These are phyloP conservation scores for Aspergillus incahuasiensis DNA, from an alignment of 495 filamentous ascomycete species.

Conservation along the genomic window DNA sequence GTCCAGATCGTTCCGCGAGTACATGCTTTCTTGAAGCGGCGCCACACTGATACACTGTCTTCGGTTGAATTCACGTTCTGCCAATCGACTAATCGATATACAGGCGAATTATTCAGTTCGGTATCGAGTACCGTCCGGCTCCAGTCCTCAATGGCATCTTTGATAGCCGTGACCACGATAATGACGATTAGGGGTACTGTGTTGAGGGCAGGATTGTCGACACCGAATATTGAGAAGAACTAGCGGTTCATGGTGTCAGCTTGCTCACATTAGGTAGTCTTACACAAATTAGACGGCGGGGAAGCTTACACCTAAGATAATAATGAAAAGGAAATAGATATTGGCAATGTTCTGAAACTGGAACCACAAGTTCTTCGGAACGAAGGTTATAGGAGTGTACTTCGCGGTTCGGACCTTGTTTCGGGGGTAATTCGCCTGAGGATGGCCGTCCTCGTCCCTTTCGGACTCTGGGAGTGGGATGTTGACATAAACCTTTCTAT, in stretches of 20 bases:
- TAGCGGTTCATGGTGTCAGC: constrained; percentile 32
- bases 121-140: constrained; percentile 87
- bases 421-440: constrained; percentile 63
- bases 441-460: constrained; percentile 77
- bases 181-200: constrained; percentile 93
- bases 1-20: constrained; percentile 55
- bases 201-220: constrained; percentile 82
- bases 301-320: constrained; percentile 76
- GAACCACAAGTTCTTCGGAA: constrained; percentile 96
- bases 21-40: constrained; percentile 85
- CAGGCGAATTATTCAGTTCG: constrained; percentile 92
- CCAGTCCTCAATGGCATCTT: constrained; percentile 98
- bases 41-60: constrained; percentile 82
- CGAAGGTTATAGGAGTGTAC: constrained; percentile 90
- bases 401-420: constrained; percentile 99
- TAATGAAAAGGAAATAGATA: constrained; percentile 94
- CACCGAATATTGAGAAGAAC: constrained; percentile 96
- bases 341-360: constrained; percentile 99
- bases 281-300: not conserved
- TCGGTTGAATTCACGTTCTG: constrained; percentile 90
- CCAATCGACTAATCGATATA: constrained; percentile 84
- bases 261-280: not conserved
- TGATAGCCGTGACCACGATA: constrained; percentile 82
- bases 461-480: constrained; percentile 70
- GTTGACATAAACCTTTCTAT: constrained; percentile 78